Evolutionary conservation across 371 early-diverging fungal species (phyloP).

Genomic region (Mucor racemosus): DNA sequence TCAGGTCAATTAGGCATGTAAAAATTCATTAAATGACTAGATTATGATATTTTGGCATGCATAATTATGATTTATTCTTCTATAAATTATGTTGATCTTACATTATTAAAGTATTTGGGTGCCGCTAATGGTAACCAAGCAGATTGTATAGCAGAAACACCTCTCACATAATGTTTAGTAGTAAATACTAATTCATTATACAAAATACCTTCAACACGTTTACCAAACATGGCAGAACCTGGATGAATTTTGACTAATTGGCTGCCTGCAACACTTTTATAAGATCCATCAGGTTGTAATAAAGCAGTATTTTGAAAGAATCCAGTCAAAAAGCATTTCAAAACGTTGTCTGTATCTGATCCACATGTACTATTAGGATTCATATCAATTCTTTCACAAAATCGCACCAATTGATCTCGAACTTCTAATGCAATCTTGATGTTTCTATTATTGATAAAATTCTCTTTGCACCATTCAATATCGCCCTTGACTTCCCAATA

Average conservation of each 20-base stretch:
- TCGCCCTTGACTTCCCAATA: conserved; percentile 80
- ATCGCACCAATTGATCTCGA: conserved; percentile 80
- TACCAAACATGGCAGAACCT: conserved; percentile 81
- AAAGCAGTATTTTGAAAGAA: conserved; percentile 91
- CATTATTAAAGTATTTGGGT: conserved; percentile 75
- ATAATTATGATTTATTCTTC: background rate
- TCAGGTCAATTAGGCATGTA: too few species aligned
- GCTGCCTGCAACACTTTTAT: conserved; percentile 75
- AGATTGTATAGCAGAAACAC: conserved; percentile 83
- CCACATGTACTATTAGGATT: conserved; percentile 70
- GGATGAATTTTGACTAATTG: conserved; percentile 89
- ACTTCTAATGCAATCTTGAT: conserved; percentile 89
- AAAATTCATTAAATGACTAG: too few species aligned
- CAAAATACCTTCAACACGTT: conserved; percentile 79
- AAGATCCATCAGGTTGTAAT: conserved; percentile 88
- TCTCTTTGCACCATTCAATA: conserved; percentile 87
- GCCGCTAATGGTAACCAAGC: conserved; percentile 85
- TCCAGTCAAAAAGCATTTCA: conserved; percentile 89
- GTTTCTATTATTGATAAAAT: conserved; percentile 86
- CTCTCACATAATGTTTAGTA: conserved; percentile 84
- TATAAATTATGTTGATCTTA: conserved; percentile 4
- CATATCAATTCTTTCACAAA: conserved; percentile 75
- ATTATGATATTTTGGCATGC: too few species aligned
- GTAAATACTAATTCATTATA: conserved; percentile 96
- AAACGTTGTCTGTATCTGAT: conserved; percentile 69